Base-by-base conservation (phyloP, 2,329 filamentous ascomycete species). In the Cadophora sp. region DNA sequence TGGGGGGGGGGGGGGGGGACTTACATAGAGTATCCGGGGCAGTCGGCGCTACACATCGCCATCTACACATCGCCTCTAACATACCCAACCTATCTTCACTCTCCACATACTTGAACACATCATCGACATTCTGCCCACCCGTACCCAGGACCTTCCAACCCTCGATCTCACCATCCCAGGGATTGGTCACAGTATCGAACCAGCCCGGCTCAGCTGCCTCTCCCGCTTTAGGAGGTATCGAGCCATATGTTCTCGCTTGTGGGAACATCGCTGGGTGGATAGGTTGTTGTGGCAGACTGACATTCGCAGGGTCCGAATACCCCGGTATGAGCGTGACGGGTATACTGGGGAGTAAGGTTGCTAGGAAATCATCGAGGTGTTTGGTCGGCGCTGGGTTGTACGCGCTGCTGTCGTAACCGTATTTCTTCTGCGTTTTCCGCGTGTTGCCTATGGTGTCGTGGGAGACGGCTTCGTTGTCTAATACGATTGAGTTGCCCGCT, bases 221-320 rank as follows among this genome's bases (percentile, higher is more conserved):
- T 6, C 78, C 77, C 24, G 64, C 68, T 45, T 56, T 68, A 8
- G 76, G 74, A 68, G 77, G 73, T 4, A 78, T 76, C 13, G 84
- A 80, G 41, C 85, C 85, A 76, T 93, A 99, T 8, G 86, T 81
- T 70, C 94, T 85, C 20, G 93, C 84, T 9, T 86, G 84, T 0
- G 93, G 91, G 73, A 99, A 96, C 87, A 99, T 93, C 68, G 96
- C 95, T 4, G 92, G 84, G 79, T 99, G 96, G 59, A 99, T 91
- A 1, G 93, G 91, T 78, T 98, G 96, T 76, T 99, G 96, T 0
- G 96, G 96, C 33, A 97, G 87, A 70, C 92, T 91, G 62, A 92
- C 88, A 76, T 97, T 97, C 59, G 96, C 94, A 0, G 96, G 94
- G 78, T 99, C 96, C 39, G 87, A 84, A 18, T 86, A 86, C 18